phyloP scores from a whole-genome alignment of 306 rosid species.

The Herpetospermum pedunculosum region DNA sequence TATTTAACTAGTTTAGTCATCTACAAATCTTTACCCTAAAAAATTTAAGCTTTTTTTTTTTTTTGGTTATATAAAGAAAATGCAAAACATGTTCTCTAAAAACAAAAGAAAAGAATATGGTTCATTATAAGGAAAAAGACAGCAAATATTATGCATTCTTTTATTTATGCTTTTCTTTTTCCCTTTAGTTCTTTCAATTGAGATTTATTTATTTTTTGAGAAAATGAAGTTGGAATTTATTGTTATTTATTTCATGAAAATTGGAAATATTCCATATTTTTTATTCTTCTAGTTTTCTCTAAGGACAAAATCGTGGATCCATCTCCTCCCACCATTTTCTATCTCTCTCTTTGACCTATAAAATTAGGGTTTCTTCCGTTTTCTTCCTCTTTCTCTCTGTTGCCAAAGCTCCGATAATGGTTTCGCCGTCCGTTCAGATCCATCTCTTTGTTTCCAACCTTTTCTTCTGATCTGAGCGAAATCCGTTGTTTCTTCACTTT shows the following conservation, averaged over 20 bases:
- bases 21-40: no score
- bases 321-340: constrained; percentile 29
- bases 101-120: not conserved
- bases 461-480: not conserved
- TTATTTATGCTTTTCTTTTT: not conserved
- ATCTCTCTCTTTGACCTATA: constrained; percentile 8
- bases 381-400: not conserved
- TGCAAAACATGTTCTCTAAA: not conserved
- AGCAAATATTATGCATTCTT: not conserved
- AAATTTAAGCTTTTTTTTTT: no score
- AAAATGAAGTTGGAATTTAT: no score
- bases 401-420: not conserved
- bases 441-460: not conserved
- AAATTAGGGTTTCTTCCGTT: constrained; percentile 9
- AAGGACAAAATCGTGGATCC: constrained; percentile 26
- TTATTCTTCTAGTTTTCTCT: no score
- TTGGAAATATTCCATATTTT: no score
- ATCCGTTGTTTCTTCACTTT: not conserved
- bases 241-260: no score
- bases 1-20: no score
- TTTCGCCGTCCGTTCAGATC: not conserved
- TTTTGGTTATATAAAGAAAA: no score
- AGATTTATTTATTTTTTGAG: no score
- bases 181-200: not conserved
- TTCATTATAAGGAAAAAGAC: not conserved